Base-by-base conservation (phyloP, 2,329 filamentous ascomycete genomes). In the Colletotrichum musicola region DNA sequence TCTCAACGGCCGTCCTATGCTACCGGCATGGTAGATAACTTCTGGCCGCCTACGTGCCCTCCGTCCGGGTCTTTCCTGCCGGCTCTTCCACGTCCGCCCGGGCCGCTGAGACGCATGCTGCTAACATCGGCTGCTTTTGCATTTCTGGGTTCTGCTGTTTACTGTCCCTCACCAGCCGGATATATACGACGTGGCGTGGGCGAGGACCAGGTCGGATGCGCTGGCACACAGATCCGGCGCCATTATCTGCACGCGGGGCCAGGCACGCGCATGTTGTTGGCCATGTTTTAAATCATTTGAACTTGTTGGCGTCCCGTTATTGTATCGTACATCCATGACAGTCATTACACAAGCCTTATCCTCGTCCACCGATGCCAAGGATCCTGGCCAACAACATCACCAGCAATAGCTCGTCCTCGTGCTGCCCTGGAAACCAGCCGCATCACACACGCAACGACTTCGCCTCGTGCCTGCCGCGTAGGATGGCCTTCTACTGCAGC, bases 181-280 rank as follows among this genome's bases (percentile, higher is more conserved):
- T 13, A 10, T 44, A n/a, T 56, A 16, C 40, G 22, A 46, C 20
- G 47, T 58, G 25, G 30, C 61, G 49, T 27, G 20, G 51, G 7
- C 35, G 51, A 53, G 38, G 47, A 58, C 30, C 30, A 55, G 50
- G 38, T 49, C 53, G 54, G 65, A 55, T 68, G 54, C 40, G 65
- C 47, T 68, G 65, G 47, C 65, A 59, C 14, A 59, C 65, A 49
- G 54, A 55, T 59, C 64, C 40, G 46, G 65, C 61, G 27, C 61
- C 61, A 18, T 50, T 25, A 59, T 49, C 53, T 68, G 61, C 65
- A 63, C 16, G 35, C 50, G 10, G 51, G 10, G 40, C 54, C 61
- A 68, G 61, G 54, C 47, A 68, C 54, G 49, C 54, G 30, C 25
- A 53, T 20, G 20, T 6, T 30, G 54, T 59, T 68, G 61, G 65